Evolutionary conservation across 2,329 filamentous ascomycete species (phyloP).

Genomic region (Sporothrix inflata): DNA sequence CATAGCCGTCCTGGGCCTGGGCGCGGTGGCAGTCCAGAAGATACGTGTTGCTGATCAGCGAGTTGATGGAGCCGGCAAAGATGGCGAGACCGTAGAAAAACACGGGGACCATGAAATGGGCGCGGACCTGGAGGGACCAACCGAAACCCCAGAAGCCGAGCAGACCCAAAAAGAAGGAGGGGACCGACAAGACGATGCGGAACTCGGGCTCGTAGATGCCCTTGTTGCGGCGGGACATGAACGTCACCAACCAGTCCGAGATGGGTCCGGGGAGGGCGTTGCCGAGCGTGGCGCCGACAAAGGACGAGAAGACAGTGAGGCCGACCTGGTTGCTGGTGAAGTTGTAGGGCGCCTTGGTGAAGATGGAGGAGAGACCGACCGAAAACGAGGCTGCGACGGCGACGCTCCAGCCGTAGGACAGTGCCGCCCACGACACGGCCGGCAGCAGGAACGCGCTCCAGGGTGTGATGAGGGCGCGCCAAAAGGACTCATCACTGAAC

Average conservation of each 20-base stretch:
- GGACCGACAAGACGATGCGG: constrained; percentile 45
- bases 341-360: constrained; percentile 47
- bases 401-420: constrained; percentile 46
- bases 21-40: constrained; percentile 32
- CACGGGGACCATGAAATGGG: constrained; percentile 33
- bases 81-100: constrained; percentile 32
- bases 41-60: constrained; percentile 31
- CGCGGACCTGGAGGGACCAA: constrained; percentile 31
- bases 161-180: constrained; percentile 41
- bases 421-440: constrained; percentile 47
- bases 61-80: constrained; percentile 30
- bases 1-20: constrained; percentile 32
- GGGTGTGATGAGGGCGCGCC: constrained; percentile 39
- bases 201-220: constrained; percentile 52
- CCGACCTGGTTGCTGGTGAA: constrained; percentile 45
- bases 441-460: constrained; percentile 49
- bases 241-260: constrained; percentile 45
- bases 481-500: constrained; percentile 32
- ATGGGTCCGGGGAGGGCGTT: constrained; percentile 41
- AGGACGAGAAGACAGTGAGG: constrained; percentile 45
- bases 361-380: constrained; percentile 37
- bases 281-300: constrained; percentile 45
- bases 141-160: constrained; percentile 47
- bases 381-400: constrained; percentile 35
- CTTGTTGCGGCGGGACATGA: constrained; percentile 44